phyloP scores from a whole-genome alignment of 2,329 filamentous ascomycete species.

The Colletotrichum truncatum region DNA sequence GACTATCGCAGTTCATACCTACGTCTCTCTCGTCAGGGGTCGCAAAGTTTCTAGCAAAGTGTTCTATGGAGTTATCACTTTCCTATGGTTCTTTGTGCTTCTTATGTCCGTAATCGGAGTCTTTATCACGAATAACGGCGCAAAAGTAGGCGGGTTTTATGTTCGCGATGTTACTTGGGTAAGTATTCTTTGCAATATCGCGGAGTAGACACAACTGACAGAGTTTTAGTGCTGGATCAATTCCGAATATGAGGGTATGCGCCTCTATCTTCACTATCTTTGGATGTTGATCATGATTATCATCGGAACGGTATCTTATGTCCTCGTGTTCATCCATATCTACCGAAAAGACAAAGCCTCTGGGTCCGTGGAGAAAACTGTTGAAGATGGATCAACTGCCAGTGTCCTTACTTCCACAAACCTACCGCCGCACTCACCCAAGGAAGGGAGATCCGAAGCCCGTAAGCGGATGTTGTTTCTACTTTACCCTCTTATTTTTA shows the following conservation, averaged over 20 bases:
- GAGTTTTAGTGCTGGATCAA: conserved; percentile 67
- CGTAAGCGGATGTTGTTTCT: conserved; percentile 50
- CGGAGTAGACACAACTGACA: background rate
- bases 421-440: background rate
- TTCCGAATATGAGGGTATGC: conserved; percentile 56
- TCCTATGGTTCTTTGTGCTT: conserved; percentile 56
- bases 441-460: background rate
- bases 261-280: conserved; percentile 69
- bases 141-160: conserved; percentile 44
- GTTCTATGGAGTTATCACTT: conserved; percentile 52
- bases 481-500: conserved; percentile 69
- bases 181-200: conserved; percentile 41
- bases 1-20: conserved; percentile 66
- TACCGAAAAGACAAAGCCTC: conserved; percentile 13
- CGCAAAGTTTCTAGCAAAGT: conserved; percentile 53
- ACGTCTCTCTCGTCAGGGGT: conserved; percentile 59
- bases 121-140: conserved; percentile 16
- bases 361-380: background rate
- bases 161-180: conserved; percentile 65
- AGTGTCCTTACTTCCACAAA: background rate
- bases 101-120: conserved; percentile 13
- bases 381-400: background rate
- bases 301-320: conserved; percentile 46
- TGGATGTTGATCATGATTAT: conserved; percentile 63
- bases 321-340: conserved; percentile 45